Evolutionary conservation across 2,329 filamentous ascomycete genomes (phyloP).

Genomic region (Botrytis byssoidea): DNA sequence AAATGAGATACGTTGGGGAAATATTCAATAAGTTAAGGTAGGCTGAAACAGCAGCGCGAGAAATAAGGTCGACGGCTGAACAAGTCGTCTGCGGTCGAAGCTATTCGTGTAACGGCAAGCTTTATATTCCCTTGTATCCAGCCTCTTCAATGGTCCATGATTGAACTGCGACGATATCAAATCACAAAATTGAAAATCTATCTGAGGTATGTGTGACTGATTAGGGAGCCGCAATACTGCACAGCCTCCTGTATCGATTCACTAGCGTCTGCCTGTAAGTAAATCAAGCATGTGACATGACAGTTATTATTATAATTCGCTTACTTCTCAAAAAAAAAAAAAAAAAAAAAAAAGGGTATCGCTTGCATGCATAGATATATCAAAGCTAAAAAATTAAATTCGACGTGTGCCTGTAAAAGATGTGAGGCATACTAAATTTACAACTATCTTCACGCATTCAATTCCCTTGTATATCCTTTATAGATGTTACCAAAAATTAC

Average conservation of each 20-base stretch:
- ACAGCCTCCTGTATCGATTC: background rate
- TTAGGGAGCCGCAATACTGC: background rate
- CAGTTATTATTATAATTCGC: background rate
- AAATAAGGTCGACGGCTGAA: no score
- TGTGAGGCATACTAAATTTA: background rate
- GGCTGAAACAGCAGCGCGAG: background rate
- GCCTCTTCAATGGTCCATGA: background rate
- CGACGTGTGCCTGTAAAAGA: background rate
- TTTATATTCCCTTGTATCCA: background rate
- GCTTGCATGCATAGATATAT: background rate
- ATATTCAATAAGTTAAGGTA: no score
- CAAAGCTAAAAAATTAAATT: background rate
- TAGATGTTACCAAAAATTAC: constrained; percentile 36
- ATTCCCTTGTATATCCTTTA: background rate
- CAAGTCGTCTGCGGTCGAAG: background rate
- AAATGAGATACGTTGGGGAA: background rate
- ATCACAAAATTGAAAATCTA: background rate
- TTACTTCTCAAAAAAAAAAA: no score
- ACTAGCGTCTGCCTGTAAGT: background rate
- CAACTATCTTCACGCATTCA: background rate
- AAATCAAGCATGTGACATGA: background rate
- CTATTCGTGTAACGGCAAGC: background rate
- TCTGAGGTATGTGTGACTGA: background rate
- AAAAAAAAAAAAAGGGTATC: background rate
- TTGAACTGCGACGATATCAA: background rate